These are phyloP conservation scores for Ophiocytium majus DNA, from an alignment of 352 stramenopile species.

Conservation along the genomic window DNA sequence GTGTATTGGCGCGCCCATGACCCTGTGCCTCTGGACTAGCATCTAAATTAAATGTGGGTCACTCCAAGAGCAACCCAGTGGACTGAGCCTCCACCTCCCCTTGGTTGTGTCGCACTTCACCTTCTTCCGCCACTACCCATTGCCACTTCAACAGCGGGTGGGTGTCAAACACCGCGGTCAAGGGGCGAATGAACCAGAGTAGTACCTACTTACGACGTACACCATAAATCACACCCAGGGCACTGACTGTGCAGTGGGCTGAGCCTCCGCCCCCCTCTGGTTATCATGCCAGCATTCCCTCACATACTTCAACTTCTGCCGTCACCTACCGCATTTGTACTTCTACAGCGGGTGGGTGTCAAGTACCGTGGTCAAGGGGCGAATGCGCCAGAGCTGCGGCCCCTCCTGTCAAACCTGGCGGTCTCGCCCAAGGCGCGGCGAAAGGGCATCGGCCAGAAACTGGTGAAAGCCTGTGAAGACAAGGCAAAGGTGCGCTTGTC, in stretches of 20 bases:
- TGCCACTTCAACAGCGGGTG: not conserved
- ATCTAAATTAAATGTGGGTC: no score
- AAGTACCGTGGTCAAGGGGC: not conserved
- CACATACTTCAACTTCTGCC: not conserved
- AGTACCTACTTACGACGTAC: no score
- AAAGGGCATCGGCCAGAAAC: slow-evolving; percentile 13
- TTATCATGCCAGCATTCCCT: no score
- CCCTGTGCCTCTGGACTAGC: no score
- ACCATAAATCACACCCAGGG: no score
- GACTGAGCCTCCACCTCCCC: no score
- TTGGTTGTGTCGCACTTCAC: no score
- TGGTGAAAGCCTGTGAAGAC: not conserved
- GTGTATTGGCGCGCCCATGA: no score
- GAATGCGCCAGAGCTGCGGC: not conserved
- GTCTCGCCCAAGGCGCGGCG: not conserved
- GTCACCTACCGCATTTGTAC: not conserved
- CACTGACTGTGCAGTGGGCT: no score
- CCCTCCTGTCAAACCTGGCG: slow-evolving; percentile 7
- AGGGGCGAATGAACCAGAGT: not conserved
- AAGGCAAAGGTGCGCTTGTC: slow-evolving; percentile 13
- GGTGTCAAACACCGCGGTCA: not conserved
- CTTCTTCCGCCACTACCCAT: not conserved
- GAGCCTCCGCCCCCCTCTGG: no score
- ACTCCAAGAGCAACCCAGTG: no score
- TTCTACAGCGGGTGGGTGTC: not conserved